Evolutionary conservation across 23 red algal species (phyloP).

Genomic region (Gracilaria domingensis): DNA sequence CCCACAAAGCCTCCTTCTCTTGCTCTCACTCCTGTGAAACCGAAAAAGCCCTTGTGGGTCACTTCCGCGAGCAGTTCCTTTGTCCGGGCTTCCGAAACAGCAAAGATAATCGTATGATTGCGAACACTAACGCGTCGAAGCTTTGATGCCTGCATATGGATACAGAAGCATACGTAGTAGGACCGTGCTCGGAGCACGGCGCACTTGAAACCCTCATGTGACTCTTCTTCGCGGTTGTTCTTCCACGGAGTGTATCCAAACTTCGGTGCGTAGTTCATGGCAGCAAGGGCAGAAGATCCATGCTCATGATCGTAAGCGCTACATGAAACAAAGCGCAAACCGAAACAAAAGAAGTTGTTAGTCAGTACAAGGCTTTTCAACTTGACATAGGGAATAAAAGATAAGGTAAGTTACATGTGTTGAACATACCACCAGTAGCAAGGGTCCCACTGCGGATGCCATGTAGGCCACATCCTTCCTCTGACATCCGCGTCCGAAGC

Average conservation of each 20-base stretch:
- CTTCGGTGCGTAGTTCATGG: conserved; percentile 51
- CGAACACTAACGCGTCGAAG: conserved; percentile 34
- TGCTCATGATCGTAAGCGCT: conserved; percentile 75
- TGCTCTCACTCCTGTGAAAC: conserved; percentile 29
- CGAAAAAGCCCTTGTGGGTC: conserved; percentile 61
- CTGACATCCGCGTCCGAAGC: conserved; percentile 37
- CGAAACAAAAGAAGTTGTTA: not conserved
- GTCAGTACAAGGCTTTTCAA: not conserved
- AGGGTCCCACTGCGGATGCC: conserved; percentile 74
- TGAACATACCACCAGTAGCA: conserved; percentile 67
- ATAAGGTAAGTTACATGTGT: not conserved
- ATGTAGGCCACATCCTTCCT: conserved; percentile 55
- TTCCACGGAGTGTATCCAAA: conserved; percentile 75
- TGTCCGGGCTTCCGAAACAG: conserved; percentile 10
- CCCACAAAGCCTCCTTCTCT: conserved; percentile 19
- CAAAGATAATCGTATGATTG: conserved; percentile 55
- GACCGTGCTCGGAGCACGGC: conserved; percentile 16
- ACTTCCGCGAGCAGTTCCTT: conserved; percentile 49
- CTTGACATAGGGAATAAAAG: not conserved
- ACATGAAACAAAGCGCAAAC: not conserved
- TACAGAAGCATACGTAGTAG: conserved; percentile 32
- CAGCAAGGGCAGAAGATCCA: conserved; percentile 25
- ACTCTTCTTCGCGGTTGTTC: conserved; percentile 54
- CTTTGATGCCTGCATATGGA: conserved; percentile 48
- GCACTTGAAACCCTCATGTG: conserved; percentile 64